Evolutionary conservation across 495 filamentous ascomycete genomes (phyloP).

Genomic region (Penicillium bovifimosum): DNA sequence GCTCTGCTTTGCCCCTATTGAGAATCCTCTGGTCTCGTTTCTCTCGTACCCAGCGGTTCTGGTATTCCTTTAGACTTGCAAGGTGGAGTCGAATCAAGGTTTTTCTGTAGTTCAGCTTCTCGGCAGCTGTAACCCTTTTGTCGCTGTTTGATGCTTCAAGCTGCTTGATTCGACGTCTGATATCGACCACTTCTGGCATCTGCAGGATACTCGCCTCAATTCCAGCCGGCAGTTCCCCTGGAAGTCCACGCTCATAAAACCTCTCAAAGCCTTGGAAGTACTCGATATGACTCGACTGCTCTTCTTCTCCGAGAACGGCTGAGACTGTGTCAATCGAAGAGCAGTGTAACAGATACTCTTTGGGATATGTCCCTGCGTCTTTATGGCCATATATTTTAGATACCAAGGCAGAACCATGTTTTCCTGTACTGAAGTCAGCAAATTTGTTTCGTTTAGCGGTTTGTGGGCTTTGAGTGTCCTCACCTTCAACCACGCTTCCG

Average conservation of each 20-base stretch:
- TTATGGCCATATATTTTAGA: constrained; percentile 22
- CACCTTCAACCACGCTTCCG: constrained; percentile 14
- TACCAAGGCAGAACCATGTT: constrained; percentile 14
- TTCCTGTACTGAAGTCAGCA: no score
- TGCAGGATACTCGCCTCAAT: constrained; percentile 15
- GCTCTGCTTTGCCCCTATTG: constrained; percentile 15
- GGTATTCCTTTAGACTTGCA: constrained; percentile 12
- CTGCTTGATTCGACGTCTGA: constrained; percentile 7
- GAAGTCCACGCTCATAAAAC: constrained; percentile 17
- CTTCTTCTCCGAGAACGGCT: constrained; percentile 18
- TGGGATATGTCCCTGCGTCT: constrained; percentile 16
- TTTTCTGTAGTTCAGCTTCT: constrained; percentile 15
- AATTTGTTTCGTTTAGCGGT: no score
- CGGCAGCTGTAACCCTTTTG: constrained; percentile 3
- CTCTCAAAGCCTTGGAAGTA: constrained; percentile 17
- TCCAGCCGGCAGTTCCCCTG: constrained; percentile 11
- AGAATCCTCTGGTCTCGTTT: constrained; percentile 16
- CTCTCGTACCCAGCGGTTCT: constrained; percentile 14
- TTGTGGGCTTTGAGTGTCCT: no score
- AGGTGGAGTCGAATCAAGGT: constrained; percentile 9
- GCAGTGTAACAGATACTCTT: constrained; percentile 16
- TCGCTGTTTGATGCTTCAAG: constrained; percentile 4
- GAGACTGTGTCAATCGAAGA: constrained; percentile 17
- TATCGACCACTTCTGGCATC: constrained; percentile 9
- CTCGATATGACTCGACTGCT: constrained; percentile 17